A percentile compares a stretch with the other conserved stretches of the same genome.
phyloP scores from a whole-genome alignment of 495 filamentous ascomycete species.

The Neurospora sp. region DNA sequence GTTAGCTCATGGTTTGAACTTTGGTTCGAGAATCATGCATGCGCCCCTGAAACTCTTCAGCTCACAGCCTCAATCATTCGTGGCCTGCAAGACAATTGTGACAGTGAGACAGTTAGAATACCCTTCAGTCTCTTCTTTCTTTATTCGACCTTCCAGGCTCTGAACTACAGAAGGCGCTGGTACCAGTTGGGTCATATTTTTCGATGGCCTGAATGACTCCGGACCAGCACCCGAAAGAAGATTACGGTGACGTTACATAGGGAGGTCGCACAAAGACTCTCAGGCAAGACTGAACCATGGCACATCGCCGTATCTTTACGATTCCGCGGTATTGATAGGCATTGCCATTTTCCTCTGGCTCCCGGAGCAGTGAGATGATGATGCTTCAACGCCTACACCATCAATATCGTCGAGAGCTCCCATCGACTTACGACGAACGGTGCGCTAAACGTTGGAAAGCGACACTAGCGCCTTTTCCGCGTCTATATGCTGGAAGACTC shows the following conservation, averaged over 20 bases:
- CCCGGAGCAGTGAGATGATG: background rate
- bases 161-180: background rate
- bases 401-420: background rate
- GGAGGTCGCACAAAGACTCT: background rate
- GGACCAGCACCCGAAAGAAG: background rate
- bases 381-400: background rate
- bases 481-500: background rate
- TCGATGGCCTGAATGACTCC: background rate
- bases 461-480: background rate
- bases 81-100: background rate
- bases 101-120: background rate
- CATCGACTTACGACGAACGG: background rate
- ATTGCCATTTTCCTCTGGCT: background rate
- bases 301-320: background rate
- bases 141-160: background rate
- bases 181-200: background rate
- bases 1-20: background rate
- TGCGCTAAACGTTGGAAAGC: background rate
- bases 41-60: background rate
- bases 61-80: background rate
- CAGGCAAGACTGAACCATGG: background rate
- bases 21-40: background rate
- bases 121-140: background rate
- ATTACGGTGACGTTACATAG: background rate
- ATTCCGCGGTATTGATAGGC: background rate